Evolutionary conservation across 1,284 basidiomycete species (phyloP).

Genomic region (Sutorius eximius): DNA sequence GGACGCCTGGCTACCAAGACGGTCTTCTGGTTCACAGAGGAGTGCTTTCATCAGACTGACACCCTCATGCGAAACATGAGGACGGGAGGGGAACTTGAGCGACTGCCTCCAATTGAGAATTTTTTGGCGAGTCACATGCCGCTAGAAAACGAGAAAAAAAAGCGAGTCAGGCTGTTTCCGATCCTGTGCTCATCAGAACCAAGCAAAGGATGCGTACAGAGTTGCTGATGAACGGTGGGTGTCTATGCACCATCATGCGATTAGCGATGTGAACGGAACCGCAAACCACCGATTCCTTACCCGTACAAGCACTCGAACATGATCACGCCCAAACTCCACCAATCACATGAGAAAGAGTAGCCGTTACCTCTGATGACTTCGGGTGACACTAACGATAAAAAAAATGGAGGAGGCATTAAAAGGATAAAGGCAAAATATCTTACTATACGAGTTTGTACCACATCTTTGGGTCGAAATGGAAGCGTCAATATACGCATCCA

Average conservation of each 20-base stretch:
- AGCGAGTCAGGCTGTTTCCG: constrained; percentile 15
- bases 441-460: constrained; percentile 91
- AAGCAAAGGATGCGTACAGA: constrained; percentile 56
- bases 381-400: constrained; percentile 71
- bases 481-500: constrained; percentile 23
- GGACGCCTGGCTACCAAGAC: constrained; percentile 76
- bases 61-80: constrained; percentile 82
- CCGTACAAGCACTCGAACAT: constrained; percentile 90
- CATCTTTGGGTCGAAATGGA: constrained; percentile 50
- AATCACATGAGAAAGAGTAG: constrained; percentile 94
- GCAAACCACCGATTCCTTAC: constrained; percentile 44
- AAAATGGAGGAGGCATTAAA: constrained; percentile 26
- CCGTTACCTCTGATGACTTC: constrained; percentile 93
- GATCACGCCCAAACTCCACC: constrained; percentile 97
- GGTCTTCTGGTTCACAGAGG: constrained; percentile 92
- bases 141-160: constrained; percentile 41
- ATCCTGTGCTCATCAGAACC: constrained; percentile 20
- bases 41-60: constrained; percentile 85
- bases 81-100: constrained; percentile 84
- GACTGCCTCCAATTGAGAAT: constrained; percentile 91
- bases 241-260: constrained; percentile 47
- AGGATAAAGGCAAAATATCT: constrained; percentile 37
- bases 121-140: constrained; percentile 88
- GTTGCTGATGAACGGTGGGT: constrained; percentile 91
- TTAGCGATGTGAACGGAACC: constrained; percentile 32